Evolutionary conservation across 805 yeast species (phyloP).

Genomic region (Candida koratica): DNA sequence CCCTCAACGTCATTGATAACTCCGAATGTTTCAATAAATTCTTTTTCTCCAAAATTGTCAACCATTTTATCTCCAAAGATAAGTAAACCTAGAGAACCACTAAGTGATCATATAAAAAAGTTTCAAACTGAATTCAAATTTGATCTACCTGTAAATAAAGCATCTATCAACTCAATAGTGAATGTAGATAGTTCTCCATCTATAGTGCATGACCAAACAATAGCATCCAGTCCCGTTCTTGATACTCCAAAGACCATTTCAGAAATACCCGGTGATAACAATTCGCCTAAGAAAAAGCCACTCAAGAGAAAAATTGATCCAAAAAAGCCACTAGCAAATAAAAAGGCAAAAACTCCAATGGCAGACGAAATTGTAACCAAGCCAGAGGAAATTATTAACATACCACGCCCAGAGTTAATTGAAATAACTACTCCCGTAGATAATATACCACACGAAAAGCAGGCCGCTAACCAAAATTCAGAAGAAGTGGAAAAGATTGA

Average conservation of each 20-base stretch:
- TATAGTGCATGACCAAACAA: constrained; percentile 2
- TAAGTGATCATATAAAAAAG: constrained; percentile 4
- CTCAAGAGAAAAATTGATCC: constrained; percentile 17
- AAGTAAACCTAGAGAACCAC: not conserved
- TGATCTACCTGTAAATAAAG: constrained; percentile 20
- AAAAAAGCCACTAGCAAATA: constrained; percentile 13
- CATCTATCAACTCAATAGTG: constrained; percentile 40
- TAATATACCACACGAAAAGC: not conserved
- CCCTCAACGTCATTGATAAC: too few relatives aligned
- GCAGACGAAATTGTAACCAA: constrained; percentile 15
- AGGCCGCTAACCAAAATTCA: not conserved
- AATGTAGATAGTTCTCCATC: constrained; percentile 28
- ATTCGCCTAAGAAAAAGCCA: constrained; percentile 17
- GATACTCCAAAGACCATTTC: constrained; percentile 2
- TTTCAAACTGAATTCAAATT: constrained; percentile 10
- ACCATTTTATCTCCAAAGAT: not conserved
- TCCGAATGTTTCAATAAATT: constrained; percentile 7
- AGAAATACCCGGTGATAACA: not conserved
- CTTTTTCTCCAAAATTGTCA: constrained; percentile 1
- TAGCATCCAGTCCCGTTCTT: not conserved
- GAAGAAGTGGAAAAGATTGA: constrained; percentile 1
- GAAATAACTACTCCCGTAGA: constrained; percentile 11
- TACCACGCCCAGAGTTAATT: constrained; percentile 23
- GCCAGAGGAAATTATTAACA: constrained; percentile 14
- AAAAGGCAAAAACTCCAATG: constrained; percentile 16